Conservation (phyloP, 805 yeast genomes). For the Starmerella apis region DNA sequence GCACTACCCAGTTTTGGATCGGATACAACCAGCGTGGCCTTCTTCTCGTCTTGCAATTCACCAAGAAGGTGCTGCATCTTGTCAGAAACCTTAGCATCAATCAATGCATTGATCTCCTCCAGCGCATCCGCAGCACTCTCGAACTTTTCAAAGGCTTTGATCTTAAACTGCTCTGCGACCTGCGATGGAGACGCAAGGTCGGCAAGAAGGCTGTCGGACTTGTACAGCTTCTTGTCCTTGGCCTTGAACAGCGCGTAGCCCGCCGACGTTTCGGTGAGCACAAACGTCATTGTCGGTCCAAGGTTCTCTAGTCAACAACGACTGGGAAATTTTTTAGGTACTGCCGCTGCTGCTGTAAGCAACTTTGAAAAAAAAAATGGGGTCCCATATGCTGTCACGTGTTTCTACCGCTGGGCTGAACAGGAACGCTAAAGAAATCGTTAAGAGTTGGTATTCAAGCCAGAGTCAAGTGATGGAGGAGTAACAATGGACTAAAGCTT, state of each 20-base stretch:
- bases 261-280: slow-evolving; percentile 95
- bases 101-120: slow-evolving; percentile 84
- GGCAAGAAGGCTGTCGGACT: slow-evolving; percentile 59
- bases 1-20: slow-evolving; percentile 95
- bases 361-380: slow-evolving; percentile 8
- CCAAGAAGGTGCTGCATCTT: slow-evolving; percentile 62
- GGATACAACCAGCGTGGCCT: slow-evolving; percentile 79
- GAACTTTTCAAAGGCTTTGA: slow-evolving; percentile 92
- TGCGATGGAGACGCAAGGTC: slow-evolving; percentile 76
- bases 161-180: slow-evolving; percentile 80
- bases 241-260: slow-evolving; percentile 97
- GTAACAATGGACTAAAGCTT: too few species aligned
- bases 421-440: too few species aligned
- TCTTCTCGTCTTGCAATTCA: slow-evolving; percentile 38
- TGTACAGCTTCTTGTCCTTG: slow-evolving; percentile 92
- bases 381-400: slow-evolving; percentile 1
- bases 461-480: too few species aligned
- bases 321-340: slow-evolving; percentile 15
- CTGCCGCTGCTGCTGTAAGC: slow-evolving; percentile 7
- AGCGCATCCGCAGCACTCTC: slow-evolving; percentile 90
- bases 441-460: too few species aligned
- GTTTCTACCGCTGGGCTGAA: too few species aligned
- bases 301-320: neutral
- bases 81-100: slow-evolving; percentile 87
- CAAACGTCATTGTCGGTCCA: slow-evolving; percentile 30